Base-by-base conservation (phyloP, 495 filamentous ascomycete genomes). In the Aspergillus affinis region DNA sequence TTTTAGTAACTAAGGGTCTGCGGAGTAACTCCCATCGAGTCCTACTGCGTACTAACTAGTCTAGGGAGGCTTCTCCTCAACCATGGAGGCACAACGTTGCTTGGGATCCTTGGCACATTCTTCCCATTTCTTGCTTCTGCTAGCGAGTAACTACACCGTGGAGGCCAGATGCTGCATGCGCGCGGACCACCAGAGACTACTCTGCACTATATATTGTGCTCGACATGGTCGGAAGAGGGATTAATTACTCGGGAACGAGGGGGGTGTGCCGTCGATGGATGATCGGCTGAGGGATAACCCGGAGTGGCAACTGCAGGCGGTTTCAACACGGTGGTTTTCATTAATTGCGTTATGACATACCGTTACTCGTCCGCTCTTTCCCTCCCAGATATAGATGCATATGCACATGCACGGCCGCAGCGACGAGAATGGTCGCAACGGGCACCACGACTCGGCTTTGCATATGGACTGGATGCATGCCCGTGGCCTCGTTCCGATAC, bases 251-350 rank as follows among this genome's bases (percentile, higher is more conserved):
- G 12, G 18, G 27, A 6, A 32, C 6, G 20, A 21, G 18, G 52
- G 23, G 12, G 32, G 30, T n/a, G 10, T 55, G 36, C 13, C 36
- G 12, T 17, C 3, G 27, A 7, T 26, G 23, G 55, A 12, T 19
- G 54, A 57, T 57, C 45, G n/a, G 18, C 46, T 49, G 55, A 10
- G 6, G 4, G 20, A 50, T 41, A 50, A 15, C 45, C 55, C 30
- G 27, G 21, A 53, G 50, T 49, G 57, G 57, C 48, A 59, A 59
- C 36, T 30, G 57, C 57, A 50, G 36, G 27, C 47, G 32, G 45
- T 26, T 21, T 18, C n/a, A 36, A 23, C 21, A 17, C 20, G 36
- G 8, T 41, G 36, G 3, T 49, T 49, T 49, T n/a, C 47, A 49
- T 49, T 49, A 49, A 49, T 49, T 21, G 47, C 21, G 21, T 17